These are phyloP conservation scores for Colletotrichum echinochloae DNA, from an alignment of 2,329 filamentous ascomycete species.

Conservation along the genomic window DNA sequence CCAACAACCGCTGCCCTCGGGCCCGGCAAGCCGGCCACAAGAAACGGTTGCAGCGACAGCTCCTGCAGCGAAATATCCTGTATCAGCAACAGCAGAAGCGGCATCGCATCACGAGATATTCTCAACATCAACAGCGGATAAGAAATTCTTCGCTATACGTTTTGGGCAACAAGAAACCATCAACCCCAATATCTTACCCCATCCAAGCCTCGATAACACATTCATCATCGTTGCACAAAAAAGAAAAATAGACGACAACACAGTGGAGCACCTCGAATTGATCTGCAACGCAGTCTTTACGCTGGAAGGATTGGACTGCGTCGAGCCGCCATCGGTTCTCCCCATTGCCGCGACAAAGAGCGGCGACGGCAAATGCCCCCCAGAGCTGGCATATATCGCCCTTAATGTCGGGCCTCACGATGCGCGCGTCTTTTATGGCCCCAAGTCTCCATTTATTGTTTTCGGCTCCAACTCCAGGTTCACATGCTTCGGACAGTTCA, in stretches of 20 bases:
- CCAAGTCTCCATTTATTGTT: constrained; percentile 60
- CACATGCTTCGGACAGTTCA: constrained; percentile 69
- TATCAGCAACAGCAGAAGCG: too few relatives aligned
- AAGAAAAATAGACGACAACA: constrained; percentile 46
- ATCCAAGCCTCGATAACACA: constrained; percentile 59
- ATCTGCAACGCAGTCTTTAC: constrained; percentile 63
- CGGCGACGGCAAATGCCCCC: constrained; percentile 55
- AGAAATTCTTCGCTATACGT: constrained; percentile 61
- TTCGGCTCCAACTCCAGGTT: constrained; percentile 67
- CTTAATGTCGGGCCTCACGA: constrained; percentile 67
- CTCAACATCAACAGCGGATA: constrained; percentile 59
- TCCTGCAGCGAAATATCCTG: too few relatives aligned
- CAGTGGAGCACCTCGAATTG: constrained; percentile 56
- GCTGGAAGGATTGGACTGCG: constrained; percentile 56
- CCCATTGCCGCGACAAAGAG: constrained; percentile 60
- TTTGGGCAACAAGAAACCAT: constrained; percentile 57
- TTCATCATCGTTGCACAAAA: constrained; percentile 66
- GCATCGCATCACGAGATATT: constrained; percentile 54
- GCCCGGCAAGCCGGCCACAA: constrained; percentile 53
- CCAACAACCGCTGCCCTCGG: constrained; percentile 52
- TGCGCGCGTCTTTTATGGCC: constrained; percentile 68
- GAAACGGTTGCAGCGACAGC: neutral
- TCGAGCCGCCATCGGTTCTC: constrained; percentile 54
- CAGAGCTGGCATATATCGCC: constrained; percentile 55
- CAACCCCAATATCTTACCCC: constrained; percentile 70